These are phyloP conservation scores for Clitopilus passeckerianus DNA, from an alignment of 768 basidiomycete species.

Conservation along the genomic window DNA sequence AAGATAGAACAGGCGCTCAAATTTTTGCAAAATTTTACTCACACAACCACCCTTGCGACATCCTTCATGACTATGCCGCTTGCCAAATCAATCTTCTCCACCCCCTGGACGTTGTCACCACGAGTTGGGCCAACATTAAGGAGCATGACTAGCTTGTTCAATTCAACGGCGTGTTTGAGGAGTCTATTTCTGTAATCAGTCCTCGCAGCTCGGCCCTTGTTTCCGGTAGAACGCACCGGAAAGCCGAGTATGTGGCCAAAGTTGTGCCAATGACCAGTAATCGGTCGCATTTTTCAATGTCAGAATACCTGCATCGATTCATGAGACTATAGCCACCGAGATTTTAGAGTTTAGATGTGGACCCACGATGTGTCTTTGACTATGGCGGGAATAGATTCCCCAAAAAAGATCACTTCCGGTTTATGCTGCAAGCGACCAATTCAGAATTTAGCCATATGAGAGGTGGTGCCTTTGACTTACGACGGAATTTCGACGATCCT, in stretches of 20 bases:
- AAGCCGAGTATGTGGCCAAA: conserved; percentile 91
- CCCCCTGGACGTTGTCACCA: conserved; percentile 61
- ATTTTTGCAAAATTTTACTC: conserved; percentile 19
- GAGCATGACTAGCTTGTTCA: conserved; percentile 73
- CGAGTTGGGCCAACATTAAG: conserved; percentile 88
- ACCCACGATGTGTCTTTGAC: conserved; percentile 72
- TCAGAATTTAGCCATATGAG: neutral
- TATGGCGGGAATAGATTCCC: conserved; percentile 71
- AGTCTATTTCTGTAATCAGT: conserved; percentile 39
- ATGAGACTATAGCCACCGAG: neutral
- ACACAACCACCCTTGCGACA: conserved; percentile 60
- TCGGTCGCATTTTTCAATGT: conserved; percentile 57
- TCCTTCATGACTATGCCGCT: conserved; percentile 71
- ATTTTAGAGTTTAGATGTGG: neutral
- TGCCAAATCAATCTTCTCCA: conserved; percentile 77
- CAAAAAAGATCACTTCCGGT: conserved; percentile 84
- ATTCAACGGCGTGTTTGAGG: conserved; percentile 72
- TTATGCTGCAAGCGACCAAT: conserved; percentile 50
- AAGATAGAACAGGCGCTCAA: neutral
- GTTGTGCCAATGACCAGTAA: conserved; percentile 86
- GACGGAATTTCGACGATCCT: conserved; percentile 53
- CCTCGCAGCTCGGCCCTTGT: neutral
- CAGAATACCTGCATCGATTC: conserved; percentile 37
- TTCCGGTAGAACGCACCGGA: conserved; percentile 43
- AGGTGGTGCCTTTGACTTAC: conserved; percentile 31